Base-by-base conservation (phyloP, 1,139 yeast species). In the Chernovozyma aurita region DNA sequence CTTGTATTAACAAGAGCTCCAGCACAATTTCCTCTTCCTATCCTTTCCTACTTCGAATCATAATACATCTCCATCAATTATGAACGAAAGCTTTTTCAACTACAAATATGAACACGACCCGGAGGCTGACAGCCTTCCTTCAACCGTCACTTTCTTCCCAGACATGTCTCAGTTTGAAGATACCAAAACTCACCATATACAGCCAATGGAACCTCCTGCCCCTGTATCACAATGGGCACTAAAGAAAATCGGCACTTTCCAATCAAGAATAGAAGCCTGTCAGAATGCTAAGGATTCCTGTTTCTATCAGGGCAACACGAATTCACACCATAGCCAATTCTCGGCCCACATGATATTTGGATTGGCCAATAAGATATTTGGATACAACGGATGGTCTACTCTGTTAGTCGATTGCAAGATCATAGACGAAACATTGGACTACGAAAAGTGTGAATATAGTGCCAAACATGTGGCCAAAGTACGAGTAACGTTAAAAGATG, bases 341-440 rank as follows among this genome's bases (percentile, higher is more conserved):
- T 47, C 61, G 14, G 44, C 59, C 6, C 44, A 49, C 16, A 38
- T 60, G 27, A 65, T 77, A 3, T 62, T 79, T 31, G 60, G 60
- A 18, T 52, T 78, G 22, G 85, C 88, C 3, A 84, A 84, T 48
- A 76, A 70, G 30, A 64, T 73, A 3, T 83, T 82, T 61, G 92
- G 90, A 2, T 70, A 60, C 45, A 57, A 70, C 36, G 88, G 87
- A 21, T 84, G 94, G 94, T 65, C 73, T 18, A 67, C 78, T 1
- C 68, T 66, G 40, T 57, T 83, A 8, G 44, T 63, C 20, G 57
- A 57, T 11, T 50, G 61, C 32, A 49, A 56, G 2, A 46, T 59
- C 14, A 61, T 64, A 30, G 50, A 35, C 12, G 50, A 44, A 31
- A 41, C 41, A 12, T 42, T 46, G 24, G 48, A 52, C 24, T 53